Evolutionary conservation across 306 rosid genomes (phyloP), one percentile per base, ranked within the genome.

Genomic region (Vigna trinervia): DNA sequence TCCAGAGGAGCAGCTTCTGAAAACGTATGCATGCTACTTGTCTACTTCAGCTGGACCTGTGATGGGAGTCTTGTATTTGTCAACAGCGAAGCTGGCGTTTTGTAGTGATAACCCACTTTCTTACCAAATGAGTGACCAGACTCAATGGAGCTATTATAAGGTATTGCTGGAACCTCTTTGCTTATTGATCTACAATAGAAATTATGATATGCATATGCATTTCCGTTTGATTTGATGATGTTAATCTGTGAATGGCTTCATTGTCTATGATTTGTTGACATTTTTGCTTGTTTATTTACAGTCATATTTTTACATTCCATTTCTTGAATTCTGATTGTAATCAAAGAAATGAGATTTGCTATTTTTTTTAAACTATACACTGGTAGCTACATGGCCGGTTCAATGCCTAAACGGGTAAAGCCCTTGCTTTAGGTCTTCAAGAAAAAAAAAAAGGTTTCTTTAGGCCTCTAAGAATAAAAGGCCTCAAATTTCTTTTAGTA

Each of bases 21-120:
- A 89, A 86, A 86, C 99, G 5, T 95, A 74, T 89, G 99, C 97
- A 5, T 92, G 97, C 85, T 95, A 88, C 66, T 80, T 95, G 20
- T 92, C 99, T 69, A 95, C 99, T n/a, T 95, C 99, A 9, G 99
- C 97, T 75, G 99, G 99, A 53, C 99, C 99, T 12, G 94, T 92
- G 6, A 89, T 92, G 97, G 99, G 99, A 71, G 89, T 87, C 79
- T 59, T 95, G 47, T 92, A 89, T 80, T 77, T 95, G 86, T 91
- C 99, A 71, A 86, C 97, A 0, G 97, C 91, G 8, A 96, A 96
- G 83, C 85, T 96, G 56, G 98, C 97, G 1, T 96, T 96, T 80
- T 92, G 97, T 74, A 96, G 99, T 74, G 98, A 96, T 73, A 88
- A 62, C 69, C 97, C 98, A 10, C 99, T 96, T 76, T 92, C 98